Base-by-base conservation (phyloP, 108 stramenopile species). In the Epithemia pelagica region DNA sequence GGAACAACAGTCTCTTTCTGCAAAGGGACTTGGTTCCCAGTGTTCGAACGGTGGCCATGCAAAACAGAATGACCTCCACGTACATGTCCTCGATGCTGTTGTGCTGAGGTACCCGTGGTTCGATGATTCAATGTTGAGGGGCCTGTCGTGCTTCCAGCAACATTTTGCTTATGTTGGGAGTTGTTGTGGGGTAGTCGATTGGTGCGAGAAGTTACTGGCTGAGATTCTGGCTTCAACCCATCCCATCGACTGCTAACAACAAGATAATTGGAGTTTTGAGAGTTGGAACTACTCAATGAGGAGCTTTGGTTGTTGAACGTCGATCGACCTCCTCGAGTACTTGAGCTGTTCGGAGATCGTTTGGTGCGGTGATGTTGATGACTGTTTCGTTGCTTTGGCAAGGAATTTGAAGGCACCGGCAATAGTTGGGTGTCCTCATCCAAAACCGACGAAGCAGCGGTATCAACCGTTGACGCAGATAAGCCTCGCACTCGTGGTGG, bases 391-490 rank as follows among this genome's bases (percentile, higher is more conserved):
- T 46, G 37, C 37, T 5, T 10, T 10, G 37, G 37, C 37, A 46
- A 46, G 37, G 37, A 46, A 46, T 15, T 46, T 15, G 37, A 5
- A 10, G 37, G n/a, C n/a, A n/a, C n/a, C n/a, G n/a, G n/a, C n/a
- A n/a, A n/a, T n/a, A n/a, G n/a, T n/a, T n/a, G 15, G 37, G 15
- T 46, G 10, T 46, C 37, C 5, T 46, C 37, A 10, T 46, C 37
- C 37, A 10, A 15, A 46, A 46, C 37, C 20, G 69, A 72, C 58
- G 72, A 54, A 0, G 71, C 22, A 19, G 64, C 70, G 18, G 80
- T 81, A 28, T 76, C 80, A 28, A 68, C 23, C 8, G 80, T 76
- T 30, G 72, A 76, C 28, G 30, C 67, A 25, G 80, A 81, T 30
- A 53, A 32, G 27, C 66, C 62, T 58, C 78, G 74, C 28, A 31